Base-by-base conservation (phyloP, 345 rosid genomes). In the Citrus medica region DNA sequence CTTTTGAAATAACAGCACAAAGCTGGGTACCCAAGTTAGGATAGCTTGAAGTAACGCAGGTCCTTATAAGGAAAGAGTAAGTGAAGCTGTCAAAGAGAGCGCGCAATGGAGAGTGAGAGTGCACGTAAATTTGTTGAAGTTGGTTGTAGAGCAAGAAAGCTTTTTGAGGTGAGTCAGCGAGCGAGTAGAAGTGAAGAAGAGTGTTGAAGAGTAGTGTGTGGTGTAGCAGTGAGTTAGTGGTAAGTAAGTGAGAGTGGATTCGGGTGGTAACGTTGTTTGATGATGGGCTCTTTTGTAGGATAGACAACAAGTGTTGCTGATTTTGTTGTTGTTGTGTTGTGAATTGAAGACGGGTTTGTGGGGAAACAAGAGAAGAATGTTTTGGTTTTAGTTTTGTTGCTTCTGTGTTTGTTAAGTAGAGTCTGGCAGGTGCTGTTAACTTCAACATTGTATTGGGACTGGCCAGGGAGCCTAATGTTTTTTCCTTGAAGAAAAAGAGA, bases 81-180 rank as follows among this genome's bases (percentile, higher is more conserved):
- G 97, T 87, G 76, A 87, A 90, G 79, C 92, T 90, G 81, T 91
- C 95, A 55, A 91, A 90, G 64, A 84, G 81, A 71, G 82, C 82
- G 30, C 55, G 78, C 27, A 67, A 21, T 2, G 69, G 69, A 8
- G 75, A 77, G 67, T 73, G 53, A 59, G 79, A 80, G 69, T 76
- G 33, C 66, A 51, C 60, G 73, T 84, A 81, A 27, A 74, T 73
- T 32, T 83, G 82, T 51, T 73, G 91, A 74, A 87, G 83, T 80
- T 92, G 92, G 14, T 78, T 76, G 82, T 84, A 83, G 56, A 89
- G 86, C 30, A 84, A 83, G 80, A 89, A 84, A 73, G 91, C 82
- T 3, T 74, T 78, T 60, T 67, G 78, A 70, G 93, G 92, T 4
- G 60, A 67, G 37, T 80, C 84, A 21, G 77, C 12, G 6, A 80